Evolutionary conservation across 148 eudicot genomes (phyloP).

Genomic region (Rhododendron molle): DNA sequence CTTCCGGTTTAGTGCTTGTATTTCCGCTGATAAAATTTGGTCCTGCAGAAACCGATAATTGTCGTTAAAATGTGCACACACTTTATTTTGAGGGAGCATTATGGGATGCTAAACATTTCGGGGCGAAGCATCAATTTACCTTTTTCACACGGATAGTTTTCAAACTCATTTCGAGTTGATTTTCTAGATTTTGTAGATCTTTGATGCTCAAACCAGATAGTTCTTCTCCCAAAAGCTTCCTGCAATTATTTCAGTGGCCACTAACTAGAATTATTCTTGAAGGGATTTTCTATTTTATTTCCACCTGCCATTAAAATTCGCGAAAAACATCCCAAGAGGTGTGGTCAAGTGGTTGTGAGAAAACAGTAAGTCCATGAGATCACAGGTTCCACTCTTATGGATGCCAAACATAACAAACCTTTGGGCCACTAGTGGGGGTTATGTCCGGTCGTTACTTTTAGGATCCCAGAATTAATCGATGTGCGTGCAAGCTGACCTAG

Average conservation of each 20-base stretch:
- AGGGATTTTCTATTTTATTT: too few species aligned
- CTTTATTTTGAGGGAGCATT: too few species aligned
- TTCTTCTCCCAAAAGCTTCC: conserved; percentile 63
- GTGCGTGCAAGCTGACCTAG: accelerated
- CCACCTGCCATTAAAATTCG: too few species aligned
- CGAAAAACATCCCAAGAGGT: too few species aligned
- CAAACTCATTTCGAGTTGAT: conserved; percentile 48
- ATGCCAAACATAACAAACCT: too few species aligned
- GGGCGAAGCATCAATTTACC: conserved; percentile 27
- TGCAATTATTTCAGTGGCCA: conserved; percentile 21
- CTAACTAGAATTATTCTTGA: conserved; percentile 20
- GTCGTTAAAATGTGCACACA: too few species aligned
- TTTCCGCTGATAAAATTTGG: conserved; percentile 42
- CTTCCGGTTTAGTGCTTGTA: conserved; percentile 48
- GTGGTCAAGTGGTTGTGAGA: too few species aligned
- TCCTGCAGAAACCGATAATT: conserved; percentile 38
- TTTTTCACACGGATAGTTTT: conserved; percentile 48
- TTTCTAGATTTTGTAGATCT: conserved; percentile 59
- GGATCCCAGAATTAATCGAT: accelerated
- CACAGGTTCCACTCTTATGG: too few species aligned
- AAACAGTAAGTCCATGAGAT: too few species aligned
- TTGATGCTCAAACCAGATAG: conserved; percentile 58
- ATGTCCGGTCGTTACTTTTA: too few species aligned
- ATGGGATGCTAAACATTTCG: not conserved
- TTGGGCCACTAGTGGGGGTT: too few species aligned